These are phyloP conservation scores for Trichoderma afroharzianum DNA, from an alignment of 2,329 filamentous ascomycete genomes.

Conservation along the genomic window DNA sequence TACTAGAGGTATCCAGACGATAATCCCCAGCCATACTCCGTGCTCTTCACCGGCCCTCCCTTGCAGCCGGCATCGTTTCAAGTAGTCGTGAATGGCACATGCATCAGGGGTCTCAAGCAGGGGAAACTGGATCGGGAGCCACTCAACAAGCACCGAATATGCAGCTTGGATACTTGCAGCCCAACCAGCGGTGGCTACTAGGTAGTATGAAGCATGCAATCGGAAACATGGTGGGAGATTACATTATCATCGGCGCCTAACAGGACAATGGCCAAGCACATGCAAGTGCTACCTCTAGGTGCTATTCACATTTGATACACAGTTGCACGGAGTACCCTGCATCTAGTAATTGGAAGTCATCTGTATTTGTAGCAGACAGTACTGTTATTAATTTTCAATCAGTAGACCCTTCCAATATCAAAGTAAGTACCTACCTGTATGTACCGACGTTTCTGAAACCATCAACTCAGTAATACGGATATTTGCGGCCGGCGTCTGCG, in stretches of 20 bases:
- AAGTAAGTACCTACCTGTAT: not conserved
- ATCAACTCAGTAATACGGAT: not conserved
- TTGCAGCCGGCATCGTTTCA: not conserved
- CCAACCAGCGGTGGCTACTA: not conserved
- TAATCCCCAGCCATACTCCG: not conserved
- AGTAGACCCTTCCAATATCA: not conserved
- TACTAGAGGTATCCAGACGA: not conserved
- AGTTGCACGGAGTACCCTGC: not conserved
- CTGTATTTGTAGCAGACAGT: not conserved
- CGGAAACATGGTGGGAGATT: not conserved
- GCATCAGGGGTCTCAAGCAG: not conserved
- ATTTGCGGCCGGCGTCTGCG: not conserved
- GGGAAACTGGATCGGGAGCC: not conserved
- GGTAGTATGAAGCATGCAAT: not conserved
- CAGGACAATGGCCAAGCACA: not conserved
- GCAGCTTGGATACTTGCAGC: slow-evolving; percentile 7
- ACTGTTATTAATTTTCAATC: not conserved
- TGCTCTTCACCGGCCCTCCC: not conserved
- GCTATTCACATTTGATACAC: not conserved
- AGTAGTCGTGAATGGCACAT: not conserved
- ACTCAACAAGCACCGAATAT: not conserved
- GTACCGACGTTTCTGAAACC: not conserved
- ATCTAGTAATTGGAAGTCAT: not conserved
- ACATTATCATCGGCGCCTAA: not conserved
- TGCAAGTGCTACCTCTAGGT: not conserved